Evolutionary conservation across 1,284 basidiomycete species (phyloP), one percentile per base, ranked within the genome.

Genomic region (Mycena sp.): DNA sequence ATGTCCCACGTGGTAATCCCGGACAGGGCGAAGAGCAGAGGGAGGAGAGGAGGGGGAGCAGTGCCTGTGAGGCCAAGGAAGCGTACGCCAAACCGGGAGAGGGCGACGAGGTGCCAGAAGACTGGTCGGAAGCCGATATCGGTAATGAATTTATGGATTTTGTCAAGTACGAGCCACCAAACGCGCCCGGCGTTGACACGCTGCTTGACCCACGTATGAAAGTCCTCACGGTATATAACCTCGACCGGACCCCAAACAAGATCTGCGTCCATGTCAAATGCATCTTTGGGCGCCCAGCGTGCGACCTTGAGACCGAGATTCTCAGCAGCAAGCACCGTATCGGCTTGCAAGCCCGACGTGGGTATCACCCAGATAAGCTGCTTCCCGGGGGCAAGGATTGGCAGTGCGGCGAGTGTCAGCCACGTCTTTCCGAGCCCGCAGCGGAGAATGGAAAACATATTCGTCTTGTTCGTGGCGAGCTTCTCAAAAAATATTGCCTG

Each of bases 351-450:
- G 10, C 58, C 58, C 14, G 49, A 60, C 9, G 44, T 32, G 21
- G 49, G 49, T 9, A 60, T 38, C 1, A 60, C 19, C 30, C 41
- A 60, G 6, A 60, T 23, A 3, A 53, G 50, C 50, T 44, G 25
- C 28, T 59, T 9, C 16, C 28, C 48, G 3, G n/a, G n/a, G n/a
- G n/a, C n/a, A n/a, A n/a, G n/a, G n/a, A n/a, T n/a, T n/a, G n/a
- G n/a, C n/a, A n/a, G 2, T 16, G n/a, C 58, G 7, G 50, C 19
- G 9, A 60, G 58, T 11, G 50, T 52, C 21, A 60, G 1, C 41
- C 29, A 53, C 16, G 58, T 60, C 58, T 60, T 60, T 21, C 58
- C 58, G 21, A 44, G 21, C 10, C 58, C 58, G 16, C 58, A 60
- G 23, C 49, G 40, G 17, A 60, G 50, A 23, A 60, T 60, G 0